Base-by-base conservation (phyloP, 495 filamentous ascomycete species). In the Hyphodiscus hymeniophilus region DNA sequence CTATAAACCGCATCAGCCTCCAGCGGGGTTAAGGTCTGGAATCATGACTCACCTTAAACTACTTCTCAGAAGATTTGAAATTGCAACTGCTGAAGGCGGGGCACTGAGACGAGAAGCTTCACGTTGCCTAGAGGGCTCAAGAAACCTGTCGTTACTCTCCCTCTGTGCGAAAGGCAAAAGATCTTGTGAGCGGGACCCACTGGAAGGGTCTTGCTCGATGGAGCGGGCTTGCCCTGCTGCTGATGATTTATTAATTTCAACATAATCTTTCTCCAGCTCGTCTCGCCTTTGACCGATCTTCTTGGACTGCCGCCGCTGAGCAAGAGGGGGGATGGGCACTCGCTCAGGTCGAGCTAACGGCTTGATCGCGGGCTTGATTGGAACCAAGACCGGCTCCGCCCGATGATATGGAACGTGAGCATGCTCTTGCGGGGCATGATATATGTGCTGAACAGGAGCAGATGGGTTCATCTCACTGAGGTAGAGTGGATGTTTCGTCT, bases 251-350 rank as follows among this genome's bases (percentile, higher is more conserved):
- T 30, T 38, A n/a, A 28, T n/a, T 11, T 32, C 20, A 33, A 24
- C n/a, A 42, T 30, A 38, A 38, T 21, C 50, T 23, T 52, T 52
- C 11, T 28, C 34, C 18, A 17, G 17, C 16, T 50, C 52, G 21
- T 10, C 23, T 31, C 39, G 30, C 40, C 52, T 56, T 44, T 50
- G 47, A 24, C 32, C 17, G 11, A 56, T 56, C 38, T 56, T 56
- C 28, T 51, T 56, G 20, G 49, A 20, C 39, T 51, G 48, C 36
- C 54, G 50, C 17, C 42, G 54, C 41, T 39, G 48, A 41, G 35
- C 38, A 13, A 35, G 42, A 13, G 45, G 42, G 2, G 21, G n/a
- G 31, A 20, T 12, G 11, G 43, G 45, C 38, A 21, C 17, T 41
- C n/a, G 18, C 17, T 13, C 38, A 11, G 18, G 11, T 41, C 11